Evolutionary conservation across 305 asterid species (phyloP), one percentile per base, ranked within the genome.

Genomic region (Andrographis paniculata): DNA sequence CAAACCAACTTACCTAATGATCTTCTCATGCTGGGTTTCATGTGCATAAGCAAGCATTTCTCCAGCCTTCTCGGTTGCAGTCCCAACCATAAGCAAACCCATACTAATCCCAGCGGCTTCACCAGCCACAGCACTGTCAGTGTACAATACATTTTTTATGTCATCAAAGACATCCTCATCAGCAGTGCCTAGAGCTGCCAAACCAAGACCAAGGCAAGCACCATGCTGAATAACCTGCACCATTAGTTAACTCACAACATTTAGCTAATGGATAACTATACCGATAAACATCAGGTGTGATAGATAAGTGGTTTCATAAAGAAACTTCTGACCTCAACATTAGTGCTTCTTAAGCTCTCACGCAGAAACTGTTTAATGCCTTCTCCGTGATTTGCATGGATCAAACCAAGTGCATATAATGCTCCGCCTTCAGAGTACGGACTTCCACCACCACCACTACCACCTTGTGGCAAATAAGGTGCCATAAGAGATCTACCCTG

Each of bases 21-120:
- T 92, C 72, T 92, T 92, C 69, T 92, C 97, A 43, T 92, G 99
- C 69, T 92, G 99, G 1, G 99, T 92, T 69, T 92, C 97, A 35
- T 92, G 99, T 0, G 99, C 95, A 76, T 92, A 92, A 61, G 93
- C 91, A 67, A 92, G 94, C 97, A 92, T 87, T 73, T 92, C 99
- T 17, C 61, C 71, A 42, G 97, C 95, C 79, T 84, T 92, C 66
- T 87, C 97, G 58, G 93, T 87, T 31, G 94, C 97, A 57, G 97
- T 92, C 60, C 99, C 97, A 68, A 87, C 99, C 99, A 92, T 84
- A 52, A 92, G 70, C 50, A 92, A 68, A 41, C 99, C 99, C 99
- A 92, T 82, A 62, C 97, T 79, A 39, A 92, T 84, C 42, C 99
- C 99, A 49, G 99, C 97, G 60, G 95, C 99, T 71, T 92, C 99